Evolutionary conservation across 345 rosid genomes (phyloP), one percentile per base, ranked within the genome.

Genomic region (Populus davidiana): DNA sequence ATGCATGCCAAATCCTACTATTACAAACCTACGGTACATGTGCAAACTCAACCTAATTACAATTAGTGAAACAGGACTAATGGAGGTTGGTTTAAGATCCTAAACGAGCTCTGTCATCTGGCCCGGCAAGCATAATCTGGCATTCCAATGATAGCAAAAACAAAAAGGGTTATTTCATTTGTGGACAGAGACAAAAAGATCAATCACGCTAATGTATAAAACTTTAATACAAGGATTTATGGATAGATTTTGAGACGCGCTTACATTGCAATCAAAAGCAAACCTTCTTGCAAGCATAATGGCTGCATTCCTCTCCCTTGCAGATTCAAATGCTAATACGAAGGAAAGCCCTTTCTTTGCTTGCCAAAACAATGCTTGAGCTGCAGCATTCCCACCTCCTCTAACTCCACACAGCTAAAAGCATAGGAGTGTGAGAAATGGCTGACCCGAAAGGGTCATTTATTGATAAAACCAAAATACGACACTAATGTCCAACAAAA

Each of bases 381-480:
- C 89, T 12, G 98, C 99, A 0, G 98, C 99, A 78, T 94, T 96
- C 47, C 98, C 99, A 25, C 95, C 98, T 79, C 99, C 99, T 90
- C 99, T 86, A 62, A 94, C 98, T 79, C 99, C 98, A 70, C 99
- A 96, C 23, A 96, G 83, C 99, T 96, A 67, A 54, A 10, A 75
- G 16, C 47, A 56, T 20, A 20, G 9, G 54, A 36, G 23, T 10
- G 62, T 76, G 54, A 71, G 39, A 38, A 59, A 59, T 59, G 29
- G 29, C 6, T n/a, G 63, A 17, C 17, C 18, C 50, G 0, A 13
- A 44, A 44, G 50, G 16, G 14, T 21, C 63, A n/a, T 9, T 10
- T 3, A 8, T 23, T 56, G 23, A n/a, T n/a, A 56, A 56, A n/a
- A 56, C 59, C 13, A 59, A 3, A n/a, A 8, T 0, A n/a, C 9